Percentiles rank a stretch among this genome's conserved stretches.
These are phyloP conservation scores for Fusarium hostae DNA, from an alignment of 2,329 filamentous ascomycete species.

Conservation along the genomic window DNA sequence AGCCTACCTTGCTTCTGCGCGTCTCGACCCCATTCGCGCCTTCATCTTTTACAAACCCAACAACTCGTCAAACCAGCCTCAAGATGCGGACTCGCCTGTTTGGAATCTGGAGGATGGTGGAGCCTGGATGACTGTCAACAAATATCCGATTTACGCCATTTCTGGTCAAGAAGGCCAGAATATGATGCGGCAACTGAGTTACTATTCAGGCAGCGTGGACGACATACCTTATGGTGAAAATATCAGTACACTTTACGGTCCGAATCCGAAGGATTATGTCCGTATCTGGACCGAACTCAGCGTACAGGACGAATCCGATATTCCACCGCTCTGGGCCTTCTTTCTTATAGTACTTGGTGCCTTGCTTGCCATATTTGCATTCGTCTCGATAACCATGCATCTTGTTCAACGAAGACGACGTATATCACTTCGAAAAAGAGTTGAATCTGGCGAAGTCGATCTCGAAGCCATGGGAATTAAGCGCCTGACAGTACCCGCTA, in stretches of 20 bases:
- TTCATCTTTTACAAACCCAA: constrained; percentile 73
- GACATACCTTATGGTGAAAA: constrained; percentile 67
- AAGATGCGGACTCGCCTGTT: constrained; percentile 68
- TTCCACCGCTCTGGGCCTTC: constrained; percentile 87
- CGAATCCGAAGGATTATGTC: constrained; percentile 68
- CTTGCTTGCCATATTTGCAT: constrained; percentile 72
- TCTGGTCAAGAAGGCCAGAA: constrained; percentile 72
- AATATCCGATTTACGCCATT: constrained; percentile 86
- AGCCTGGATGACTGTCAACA: constrained; percentile 76
- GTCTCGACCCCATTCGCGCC: constrained; percentile 67
- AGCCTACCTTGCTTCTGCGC: constrained; percentile 74
- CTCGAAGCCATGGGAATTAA: constrained; percentile 88
- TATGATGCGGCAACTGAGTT: constrained; percentile 76
- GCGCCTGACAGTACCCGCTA: constrained; percentile 78
- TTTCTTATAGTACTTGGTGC: constrained; percentile 76
- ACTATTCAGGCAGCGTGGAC: constrained; percentile 81
- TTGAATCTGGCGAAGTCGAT: constrained; percentile 83
- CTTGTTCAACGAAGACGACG: constrained; percentile 78
- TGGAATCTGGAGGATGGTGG: constrained; percentile 79
- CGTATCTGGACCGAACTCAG: constrained; percentile 68
- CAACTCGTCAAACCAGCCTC: constrained; percentile 69
- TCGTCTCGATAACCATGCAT: constrained; percentile 79
- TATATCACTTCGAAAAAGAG: constrained; percentile 72
- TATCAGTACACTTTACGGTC: constrained; percentile 64
- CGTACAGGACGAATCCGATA: constrained; percentile 57